Base-by-base conservation (phyloP, 176 grass and related monocot genomes). In the Lolium multiflorum region DNA sequence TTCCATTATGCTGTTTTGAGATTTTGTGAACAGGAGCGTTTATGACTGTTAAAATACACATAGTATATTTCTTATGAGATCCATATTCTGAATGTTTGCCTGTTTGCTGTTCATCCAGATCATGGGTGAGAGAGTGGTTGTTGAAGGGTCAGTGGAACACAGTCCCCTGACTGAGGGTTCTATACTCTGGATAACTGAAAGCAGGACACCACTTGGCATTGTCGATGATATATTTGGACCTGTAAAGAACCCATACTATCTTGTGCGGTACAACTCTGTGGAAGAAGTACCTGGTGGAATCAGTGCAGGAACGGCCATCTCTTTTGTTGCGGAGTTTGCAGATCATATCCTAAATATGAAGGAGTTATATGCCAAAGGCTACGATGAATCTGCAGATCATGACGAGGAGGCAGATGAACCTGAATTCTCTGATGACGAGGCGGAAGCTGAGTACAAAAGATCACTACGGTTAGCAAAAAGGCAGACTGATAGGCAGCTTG, bases 401-500 rank as follows among this genome's bases (percentile, higher is more conserved):
- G 93, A 94, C 4, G 90, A 94, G 50, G 86, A 91, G 39, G 51
- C 15, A 62, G 92, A 89, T 77, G 91, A 93, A 37, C 88, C 70
- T 67, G 92, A 94, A 87, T 96, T 98, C 88, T 98, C 96, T 86
- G 96, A 98, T 86, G 96, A 98, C 47, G 96, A 98, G 84, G 52
- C 92, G 76, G 96, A 98, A 81, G 90, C 88, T n/a, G 88, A 95
- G 78, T 98, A 92, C 87, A 98, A 82, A 83, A 86, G 86, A 63
- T 87, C 86, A 35, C 63, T 91, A 18, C 81, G 82, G 11, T 79
- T 71, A 59, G 78, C 90, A 62, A 94, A 94, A 91, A 89, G 93
- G 62, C 89, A 50, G 54, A 86, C 77, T 87, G 79, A 92, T 85
- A 90, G 74, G 66, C 81, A 72, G 41, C 73, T 85, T 15, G 89